Evolutionary conservation across 1,139 yeast genomes (phyloP).

Genomic region (Yamadazyma atlantica): DNA sequence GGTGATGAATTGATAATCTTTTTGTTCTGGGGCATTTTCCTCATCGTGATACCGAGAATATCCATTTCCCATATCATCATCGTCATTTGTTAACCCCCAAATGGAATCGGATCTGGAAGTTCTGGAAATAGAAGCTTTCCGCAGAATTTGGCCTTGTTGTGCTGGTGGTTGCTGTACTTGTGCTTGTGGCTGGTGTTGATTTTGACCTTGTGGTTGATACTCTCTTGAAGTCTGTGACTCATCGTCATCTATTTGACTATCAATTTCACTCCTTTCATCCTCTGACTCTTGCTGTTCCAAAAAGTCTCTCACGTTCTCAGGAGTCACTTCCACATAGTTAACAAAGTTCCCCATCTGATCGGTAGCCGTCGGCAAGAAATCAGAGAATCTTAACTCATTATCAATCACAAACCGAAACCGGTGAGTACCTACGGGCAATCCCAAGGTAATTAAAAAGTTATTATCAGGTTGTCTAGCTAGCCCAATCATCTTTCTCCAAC

Average conservation of each 20-base stretch:
- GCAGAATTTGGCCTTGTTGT: constrained; percentile 8
- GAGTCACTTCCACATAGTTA: constrained; percentile 49
- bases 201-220: constrained; percentile 2
- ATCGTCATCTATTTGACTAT: constrained; percentile 10
- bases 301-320: constrained; percentile 36
- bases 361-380: constrained; percentile 49
- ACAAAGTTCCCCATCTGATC: constrained; percentile 55
- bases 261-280: constrained; percentile 10
- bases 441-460: constrained; percentile 40
- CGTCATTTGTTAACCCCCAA: constrained; percentile 59
- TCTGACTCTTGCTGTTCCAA: constrained; percentile 21
- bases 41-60: constrained; percentile 75
- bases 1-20: constrained; percentile 48
- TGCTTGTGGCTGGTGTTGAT: constrained; percentile 7
- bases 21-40: constrained; percentile 34
- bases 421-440: constrained; percentile 50
- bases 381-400: constrained; percentile 48
- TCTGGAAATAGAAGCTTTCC: constrained; percentile 31
- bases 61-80: constrained; percentile 81
- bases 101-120: constrained; percentile 45
- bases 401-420: constrained; percentile 49
- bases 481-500: constrained; percentile 54
- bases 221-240: constrained; percentile 10
- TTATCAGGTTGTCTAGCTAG: constrained; percentile 49
- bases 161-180: constrained; percentile 7